A percentile compares a stretch with the other conserved stretches of the same genome.
These are phyloP conservation scores for Prillingera fragicola DNA, from an alignment of 1,284 basidiomycete genomes.

Conservation along the genomic window DNA sequence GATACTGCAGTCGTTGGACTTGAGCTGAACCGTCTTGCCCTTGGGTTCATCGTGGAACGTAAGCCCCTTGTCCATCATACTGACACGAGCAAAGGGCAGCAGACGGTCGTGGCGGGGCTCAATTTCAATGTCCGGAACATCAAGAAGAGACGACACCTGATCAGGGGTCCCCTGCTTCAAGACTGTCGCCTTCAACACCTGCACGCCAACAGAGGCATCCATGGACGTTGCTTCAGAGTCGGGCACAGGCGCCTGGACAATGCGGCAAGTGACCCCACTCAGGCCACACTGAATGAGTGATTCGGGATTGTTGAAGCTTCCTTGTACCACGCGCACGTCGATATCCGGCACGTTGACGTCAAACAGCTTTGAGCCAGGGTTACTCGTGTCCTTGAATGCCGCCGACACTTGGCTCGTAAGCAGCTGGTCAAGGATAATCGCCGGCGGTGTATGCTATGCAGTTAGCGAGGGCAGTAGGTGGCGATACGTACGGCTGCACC, in stretches of 20 bases:
- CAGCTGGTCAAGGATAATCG: conserved; percentile 11
- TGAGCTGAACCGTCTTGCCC: conserved; percentile 8
- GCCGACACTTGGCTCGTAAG: conserved; percentile 6
- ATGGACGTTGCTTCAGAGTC: background rate
- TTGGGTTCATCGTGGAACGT: conserved; percentile 2
- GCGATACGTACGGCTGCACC: background rate
- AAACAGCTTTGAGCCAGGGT: conserved; percentile 3
- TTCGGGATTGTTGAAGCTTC: conserved; percentile 5
- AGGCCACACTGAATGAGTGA: background rate
- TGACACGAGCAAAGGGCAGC: conserved; percentile 3
- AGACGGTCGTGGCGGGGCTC: background rate
- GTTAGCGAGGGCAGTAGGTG: background rate
- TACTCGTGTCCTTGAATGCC: conserved; percentile 3
- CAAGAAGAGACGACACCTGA: conserved; percentile 2
- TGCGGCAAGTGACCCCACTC: background rate
- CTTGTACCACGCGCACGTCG: conserved; percentile 9
- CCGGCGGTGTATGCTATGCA: background rate
- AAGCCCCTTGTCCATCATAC: background rate
- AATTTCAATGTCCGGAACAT: conserved; percentile 6
- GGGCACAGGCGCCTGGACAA: conserved; percentile 5
- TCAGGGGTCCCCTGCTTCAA: background rate
- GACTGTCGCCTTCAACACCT: background rate
- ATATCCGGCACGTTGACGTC: conserved; percentile 9
- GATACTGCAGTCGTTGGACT: conserved; percentile 3
- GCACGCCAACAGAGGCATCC: conserved; percentile 2